phyloP scores from a whole-genome alignment of 257 asterid genomes.

The Solanum tarijense region DNA sequence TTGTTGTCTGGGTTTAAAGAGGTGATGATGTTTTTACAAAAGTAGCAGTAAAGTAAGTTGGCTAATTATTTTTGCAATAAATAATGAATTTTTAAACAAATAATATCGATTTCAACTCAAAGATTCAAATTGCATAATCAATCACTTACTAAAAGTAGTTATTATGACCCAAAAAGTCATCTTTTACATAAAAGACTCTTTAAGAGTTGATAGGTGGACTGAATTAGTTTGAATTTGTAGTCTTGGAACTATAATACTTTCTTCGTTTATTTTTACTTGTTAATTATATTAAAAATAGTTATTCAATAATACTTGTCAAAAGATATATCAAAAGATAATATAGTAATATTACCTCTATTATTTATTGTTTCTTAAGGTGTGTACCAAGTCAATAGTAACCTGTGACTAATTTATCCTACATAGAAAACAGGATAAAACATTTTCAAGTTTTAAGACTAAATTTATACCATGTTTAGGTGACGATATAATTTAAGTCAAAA shows the following conservation, averaged over 20 bases:
- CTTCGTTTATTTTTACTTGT: too few relatives aligned
- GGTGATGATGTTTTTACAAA: neutral
- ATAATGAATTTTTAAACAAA: neutral
- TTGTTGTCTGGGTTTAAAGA: neutral
- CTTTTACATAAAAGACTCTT: neutral
- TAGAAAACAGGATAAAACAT: neutral
- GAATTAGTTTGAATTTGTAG: neutral
- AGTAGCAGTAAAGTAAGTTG: neutral
- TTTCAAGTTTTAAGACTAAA: neutral
- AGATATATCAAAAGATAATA: too few relatives aligned
- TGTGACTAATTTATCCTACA: neutral
- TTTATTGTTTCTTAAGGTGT: too few relatives aligned
- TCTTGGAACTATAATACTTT: neutral
- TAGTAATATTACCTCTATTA: too few relatives aligned
- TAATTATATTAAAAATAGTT: too few relatives aligned
- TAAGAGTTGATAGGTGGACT: neutral
- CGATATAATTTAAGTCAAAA: neutral
- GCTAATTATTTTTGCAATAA: neutral
- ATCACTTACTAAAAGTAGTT: neutral
- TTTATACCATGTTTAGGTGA: neutral
- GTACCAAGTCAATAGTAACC: too few relatives aligned
- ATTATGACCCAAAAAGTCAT: neutral
- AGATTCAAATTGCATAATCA: neutral
- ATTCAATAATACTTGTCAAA: too few relatives aligned
- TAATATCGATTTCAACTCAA: neutral